A percentile compares a stretch with the other conserved stretches of the same genome.
Evolutionary conservation across 345 rosid genomes (phyloP).

Genomic region (Heritiera littoralis): DNA sequence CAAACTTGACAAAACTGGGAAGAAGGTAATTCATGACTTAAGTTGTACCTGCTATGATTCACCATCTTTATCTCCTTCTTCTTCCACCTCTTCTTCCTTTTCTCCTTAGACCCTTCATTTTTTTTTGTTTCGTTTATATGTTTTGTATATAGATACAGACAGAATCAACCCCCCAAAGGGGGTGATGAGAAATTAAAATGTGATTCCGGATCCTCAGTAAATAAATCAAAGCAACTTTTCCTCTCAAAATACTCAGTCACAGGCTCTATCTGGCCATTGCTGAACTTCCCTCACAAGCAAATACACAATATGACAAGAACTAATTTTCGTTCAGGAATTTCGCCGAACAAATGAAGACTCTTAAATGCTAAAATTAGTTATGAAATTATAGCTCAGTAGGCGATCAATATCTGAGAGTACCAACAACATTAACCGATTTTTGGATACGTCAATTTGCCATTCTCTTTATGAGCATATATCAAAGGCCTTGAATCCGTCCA

Average conservation of each 20-base stretch:
- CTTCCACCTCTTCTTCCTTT: slow-evolving; percentile 39
- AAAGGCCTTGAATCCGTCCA: not conserved
- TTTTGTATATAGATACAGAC: slow-evolving; percentile 33
- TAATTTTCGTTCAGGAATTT: slow-evolving; percentile 27
- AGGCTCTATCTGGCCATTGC: not conserved
- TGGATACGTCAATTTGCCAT: not conserved
- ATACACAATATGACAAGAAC: too few relatives aligned
- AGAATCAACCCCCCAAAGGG: slow-evolving; percentile 18
- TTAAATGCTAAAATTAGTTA: not conserved
- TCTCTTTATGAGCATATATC: not conserved
- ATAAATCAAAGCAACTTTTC: not conserved
- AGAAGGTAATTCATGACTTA: slow-evolving; percentile 45
- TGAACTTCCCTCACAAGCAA: not conserved
- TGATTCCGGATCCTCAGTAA: slow-evolving; percentile 4
- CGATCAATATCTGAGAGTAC: not conserved
- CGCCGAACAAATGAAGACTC: slow-evolving; percentile 21
- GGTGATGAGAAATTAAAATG: not conserved
- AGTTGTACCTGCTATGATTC: slow-evolving; percentile 51
- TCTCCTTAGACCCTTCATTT: slow-evolving; percentile 27
- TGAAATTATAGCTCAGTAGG: not conserved
- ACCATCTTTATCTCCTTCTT: slow-evolving; percentile 41
- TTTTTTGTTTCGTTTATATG: slow-evolving; percentile 13
- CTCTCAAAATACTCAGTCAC: not conserved
- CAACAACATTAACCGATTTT: not conserved
- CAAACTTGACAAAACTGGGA: slow-evolving; percentile 48